These are phyloP conservation scores for Corylus heterophylla DNA, from an alignment of 306 rosid species.

Conservation along the genomic window DNA sequence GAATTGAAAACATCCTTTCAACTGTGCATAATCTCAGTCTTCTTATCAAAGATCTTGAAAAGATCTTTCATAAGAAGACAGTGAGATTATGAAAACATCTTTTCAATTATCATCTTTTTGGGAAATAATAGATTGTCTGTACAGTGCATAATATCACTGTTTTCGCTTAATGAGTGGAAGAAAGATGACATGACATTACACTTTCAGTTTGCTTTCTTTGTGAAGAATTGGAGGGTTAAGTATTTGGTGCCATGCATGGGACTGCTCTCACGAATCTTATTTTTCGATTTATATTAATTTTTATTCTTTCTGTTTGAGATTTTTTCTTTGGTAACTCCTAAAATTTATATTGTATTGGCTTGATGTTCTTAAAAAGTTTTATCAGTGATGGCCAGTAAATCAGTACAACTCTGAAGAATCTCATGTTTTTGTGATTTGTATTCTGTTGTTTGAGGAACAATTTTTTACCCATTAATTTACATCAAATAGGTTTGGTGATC, in stretches of 20 bases:
- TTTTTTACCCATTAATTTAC: neutral
- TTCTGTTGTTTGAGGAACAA: neutral
- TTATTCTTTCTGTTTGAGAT: neutral
- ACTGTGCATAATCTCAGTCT: too few relatives aligned
- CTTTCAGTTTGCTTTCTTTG: neutral
- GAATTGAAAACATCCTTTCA: too few relatives aligned
- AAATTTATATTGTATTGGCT: neutral
- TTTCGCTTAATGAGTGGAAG: neutral
- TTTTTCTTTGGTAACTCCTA: neutral
- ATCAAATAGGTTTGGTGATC: conserved; percentile 16
- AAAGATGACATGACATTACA: neutral
- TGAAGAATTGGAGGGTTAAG: neutral
- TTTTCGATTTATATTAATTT: neutral
- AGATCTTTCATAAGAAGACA: too few relatives aligned
- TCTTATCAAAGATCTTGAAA: too few relatives aligned
- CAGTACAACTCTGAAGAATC: neutral
- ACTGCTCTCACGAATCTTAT: too few relatives aligned
- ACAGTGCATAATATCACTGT: neutral
- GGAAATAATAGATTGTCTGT: too few relatives aligned
- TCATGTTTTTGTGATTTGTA: neutral
- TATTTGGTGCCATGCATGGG: neutral
- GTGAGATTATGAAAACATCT: too few relatives aligned
- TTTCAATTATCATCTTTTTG: too few relatives aligned
- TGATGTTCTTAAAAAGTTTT: too few relatives aligned
- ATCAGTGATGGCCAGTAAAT: neutral